These are phyloP conservation scores for Phlebiopsis flavidoalba DNA, from an alignment of 768 basidiomycete genomes.

Conservation along the genomic window DNA sequence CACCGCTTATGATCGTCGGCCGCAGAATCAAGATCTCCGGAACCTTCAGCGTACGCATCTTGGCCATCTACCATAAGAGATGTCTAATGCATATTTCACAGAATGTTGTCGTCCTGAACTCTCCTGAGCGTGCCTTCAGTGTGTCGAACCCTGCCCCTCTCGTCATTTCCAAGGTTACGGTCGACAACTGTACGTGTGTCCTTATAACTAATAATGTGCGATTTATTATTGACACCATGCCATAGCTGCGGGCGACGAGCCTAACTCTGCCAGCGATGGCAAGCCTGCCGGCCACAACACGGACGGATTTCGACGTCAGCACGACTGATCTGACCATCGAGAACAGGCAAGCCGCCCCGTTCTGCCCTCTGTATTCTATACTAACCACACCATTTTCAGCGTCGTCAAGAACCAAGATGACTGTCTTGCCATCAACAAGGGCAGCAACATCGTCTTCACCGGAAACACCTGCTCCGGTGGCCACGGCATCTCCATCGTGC, in stretches of 20 bases:
- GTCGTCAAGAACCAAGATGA: conserved; percentile 39
- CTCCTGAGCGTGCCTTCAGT: conserved; percentile 30
- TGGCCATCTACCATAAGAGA: not conserved
- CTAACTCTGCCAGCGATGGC: conserved; percentile 48
- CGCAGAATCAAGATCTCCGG: conserved; percentile 37
- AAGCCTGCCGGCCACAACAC: conserved; percentile 43
- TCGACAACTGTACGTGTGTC: conserved; percentile 50
- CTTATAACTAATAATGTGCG: not conserved
- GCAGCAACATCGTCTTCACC: conserved; percentile 35
- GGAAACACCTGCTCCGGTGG: conserved; percentile 49
- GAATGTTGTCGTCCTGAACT: conserved; percentile 34
- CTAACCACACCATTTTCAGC: not conserved
- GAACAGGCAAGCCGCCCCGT: conserved; percentile 16
- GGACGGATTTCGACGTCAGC: conserved; percentile 26
- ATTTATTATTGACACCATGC: not conserved
- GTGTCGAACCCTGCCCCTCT: conserved; percentile 24
- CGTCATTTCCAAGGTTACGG: conserved; percentile 40
- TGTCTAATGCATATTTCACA: conserved; percentile 17
- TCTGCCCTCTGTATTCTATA: too few relatives aligned
- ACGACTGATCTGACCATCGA: conserved; percentile 23
- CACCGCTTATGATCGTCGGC: not conserved
- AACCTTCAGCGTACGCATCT: conserved; percentile 25
- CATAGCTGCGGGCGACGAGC: conserved; percentile 46
- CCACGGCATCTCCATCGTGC: conserved; percentile 59
- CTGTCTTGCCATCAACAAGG: conserved; percentile 53